phyloP scores from a whole-genome alignment of 73 alveolate genomes.

The Tetrahymena malaccensis region DNA sequence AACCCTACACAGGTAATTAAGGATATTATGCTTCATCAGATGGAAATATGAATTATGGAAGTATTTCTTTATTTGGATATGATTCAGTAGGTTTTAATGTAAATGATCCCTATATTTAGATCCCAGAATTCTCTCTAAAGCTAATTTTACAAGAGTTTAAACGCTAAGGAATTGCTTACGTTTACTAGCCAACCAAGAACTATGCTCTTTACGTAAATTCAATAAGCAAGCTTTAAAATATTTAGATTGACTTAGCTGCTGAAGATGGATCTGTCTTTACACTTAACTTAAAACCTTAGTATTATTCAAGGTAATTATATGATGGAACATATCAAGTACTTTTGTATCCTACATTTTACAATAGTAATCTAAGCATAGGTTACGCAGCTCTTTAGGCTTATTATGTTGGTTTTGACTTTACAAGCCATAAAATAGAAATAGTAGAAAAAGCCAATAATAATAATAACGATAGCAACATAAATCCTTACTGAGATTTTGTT shows the following conservation, averaged over 20 bases:
- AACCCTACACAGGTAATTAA: no score
- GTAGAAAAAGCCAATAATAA: neutral
- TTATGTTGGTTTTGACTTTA: neutral
- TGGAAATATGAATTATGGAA: neutral
- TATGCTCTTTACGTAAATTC: neutral
- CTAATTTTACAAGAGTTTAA: no score
- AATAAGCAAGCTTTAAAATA: neutral
- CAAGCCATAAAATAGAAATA: no score
- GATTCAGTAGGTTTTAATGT: neutral
- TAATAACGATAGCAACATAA: no score
- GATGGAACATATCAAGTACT: neutral
- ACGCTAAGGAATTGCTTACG: neutral
- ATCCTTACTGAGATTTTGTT: neutral
- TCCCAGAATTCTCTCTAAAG: neutral
- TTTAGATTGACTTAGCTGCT: neutral
- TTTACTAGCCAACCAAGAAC: no score
- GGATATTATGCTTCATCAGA: neutral
- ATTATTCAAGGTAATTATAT: neutral
- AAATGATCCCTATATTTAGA: neutral
- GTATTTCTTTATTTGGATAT: no score
- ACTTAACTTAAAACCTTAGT: neutral
- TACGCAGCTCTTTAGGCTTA: neutral
- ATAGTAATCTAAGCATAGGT: neutral
- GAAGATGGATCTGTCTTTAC: neutral
- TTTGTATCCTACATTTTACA: neutral